Evolutionary conservation across 2,329 filamentous ascomycete genomes (phyloP), one percentile per base, ranked within the genome.

Genomic region (Mycosphaerella arachidis): DNA sequence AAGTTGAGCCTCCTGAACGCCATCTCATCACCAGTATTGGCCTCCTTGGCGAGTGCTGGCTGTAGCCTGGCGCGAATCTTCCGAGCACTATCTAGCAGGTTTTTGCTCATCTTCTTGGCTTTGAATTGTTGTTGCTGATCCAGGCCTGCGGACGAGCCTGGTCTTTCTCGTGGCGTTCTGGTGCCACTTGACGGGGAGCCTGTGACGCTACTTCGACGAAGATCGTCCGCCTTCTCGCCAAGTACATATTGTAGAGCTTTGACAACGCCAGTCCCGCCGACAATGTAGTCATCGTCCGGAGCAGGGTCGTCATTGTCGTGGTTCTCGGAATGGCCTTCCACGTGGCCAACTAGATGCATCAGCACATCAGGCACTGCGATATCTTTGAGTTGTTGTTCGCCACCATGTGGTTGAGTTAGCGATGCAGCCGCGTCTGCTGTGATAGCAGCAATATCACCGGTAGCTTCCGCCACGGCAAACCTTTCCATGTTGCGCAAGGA

Each of bases 221-320:
- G 55, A 40, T 74, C 72, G 31, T 70, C 84, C 57, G 88, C 86
- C 61, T 90, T 86, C 71, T 96, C 95, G 67, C 91, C 88, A 53
- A 99, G 79, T 70, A 92, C 96, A 69, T 95, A 95, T 56, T 91
- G 87, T 50, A 99, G 80, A 4, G 94, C 94, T 76, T 96, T 97
- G 53, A 96, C 93, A 1, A 99, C 91, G 29, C 93, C 94, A 0
- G 92, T 96, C 16, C 93, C 93, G 20, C 93, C 92, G 69, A 97
- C 94, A 48, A 97, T 92, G 74, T 97, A 97, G 73, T 97, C 91
- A 60, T 96, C 89, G 66, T 96, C 91, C 0, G 92, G 90, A 6
- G 91, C 88, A 10, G 86, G 81, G 2, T 88, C 85, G 48, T 85
- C 81, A 24, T 87, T 84, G 50, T 88, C 86, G 24, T 84, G 74